Evolutionary conservation across 2,329 filamentous ascomycete species (phyloP).

Genomic region (Botryotinia convoluta): DNA sequence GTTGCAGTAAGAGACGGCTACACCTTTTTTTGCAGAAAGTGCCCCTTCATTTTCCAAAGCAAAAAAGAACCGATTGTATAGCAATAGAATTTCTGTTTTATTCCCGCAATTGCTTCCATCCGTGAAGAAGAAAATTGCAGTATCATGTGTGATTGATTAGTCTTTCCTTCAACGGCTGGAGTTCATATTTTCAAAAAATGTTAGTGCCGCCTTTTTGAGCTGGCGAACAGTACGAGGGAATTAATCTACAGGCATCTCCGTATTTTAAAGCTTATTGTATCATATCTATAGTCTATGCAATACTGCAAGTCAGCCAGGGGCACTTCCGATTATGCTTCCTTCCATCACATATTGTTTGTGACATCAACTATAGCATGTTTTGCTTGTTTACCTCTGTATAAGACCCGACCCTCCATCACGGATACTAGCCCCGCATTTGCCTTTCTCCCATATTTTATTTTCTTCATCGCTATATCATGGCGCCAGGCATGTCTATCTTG

Average conservation of each 20-base stretch:
- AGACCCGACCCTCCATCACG: neutral
- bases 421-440: neutral
- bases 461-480: neutral
- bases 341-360: neutral
- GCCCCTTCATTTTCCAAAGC: no score
- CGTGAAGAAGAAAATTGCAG: no score
- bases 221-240: neutral
- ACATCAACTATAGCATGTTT: neutral
- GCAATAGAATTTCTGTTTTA: no score
- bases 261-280: neutral
- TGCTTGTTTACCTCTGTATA: neutral
- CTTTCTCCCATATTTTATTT: neutral
- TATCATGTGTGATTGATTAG: no score
- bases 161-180: no score
- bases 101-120: no score
- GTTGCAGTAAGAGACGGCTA: no score
- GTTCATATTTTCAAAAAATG: no score
- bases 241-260: neutral
- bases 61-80: no score
- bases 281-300: neutral
- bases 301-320: neutral
- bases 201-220: neutral
- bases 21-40: neutral
- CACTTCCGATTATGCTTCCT: neutral
- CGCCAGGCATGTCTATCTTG: neutral